phyloP scores from a whole-genome alignment of 108 stramenopile genomes.

The Aurantiochytrium sp. region DNA sequence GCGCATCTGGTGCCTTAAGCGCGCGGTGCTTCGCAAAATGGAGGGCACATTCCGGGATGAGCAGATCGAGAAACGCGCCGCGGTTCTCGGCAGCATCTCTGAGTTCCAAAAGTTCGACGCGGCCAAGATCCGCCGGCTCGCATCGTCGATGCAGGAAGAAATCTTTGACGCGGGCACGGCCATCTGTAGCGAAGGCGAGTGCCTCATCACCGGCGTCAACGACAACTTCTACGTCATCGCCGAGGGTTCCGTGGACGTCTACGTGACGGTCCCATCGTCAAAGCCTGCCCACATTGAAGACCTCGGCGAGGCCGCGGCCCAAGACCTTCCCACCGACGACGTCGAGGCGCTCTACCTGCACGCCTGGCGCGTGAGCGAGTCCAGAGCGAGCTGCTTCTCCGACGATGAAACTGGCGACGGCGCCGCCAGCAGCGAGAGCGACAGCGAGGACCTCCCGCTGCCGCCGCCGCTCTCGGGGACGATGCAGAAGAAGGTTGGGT shows the following conservation, averaged over 20 bases:
- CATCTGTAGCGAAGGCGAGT: conserved; percentile 19
- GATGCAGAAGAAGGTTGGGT: not conserved
- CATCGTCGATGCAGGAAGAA: not conserved
- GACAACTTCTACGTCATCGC: not conserved
- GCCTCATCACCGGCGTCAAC: not conserved
- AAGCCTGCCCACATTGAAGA: no score
- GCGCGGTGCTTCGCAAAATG: not conserved
- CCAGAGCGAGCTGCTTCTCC: not conserved
- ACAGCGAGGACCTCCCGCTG: no score
- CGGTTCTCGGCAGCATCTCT: not conserved
- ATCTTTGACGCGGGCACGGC: not conserved
- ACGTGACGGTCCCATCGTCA: not conserved
- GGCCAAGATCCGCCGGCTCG: not conserved
- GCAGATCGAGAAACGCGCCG: not conserved
- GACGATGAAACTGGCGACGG: not conserved
- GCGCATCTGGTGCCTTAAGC: not conserved
- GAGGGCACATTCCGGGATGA: not conserved
- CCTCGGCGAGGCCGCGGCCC: no score
- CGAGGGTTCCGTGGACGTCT: not conserved
- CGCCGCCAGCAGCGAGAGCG: no score
- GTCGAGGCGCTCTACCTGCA: not conserved
- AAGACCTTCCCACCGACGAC: not conserved
- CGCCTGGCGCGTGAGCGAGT: not conserved
- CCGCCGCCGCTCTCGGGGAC: not conserved
- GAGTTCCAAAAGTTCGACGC: not conserved